Evolutionary conservation across 768 basidiomycete genomes (phyloP).

Genomic region (Trametes cinnabarina): DNA sequence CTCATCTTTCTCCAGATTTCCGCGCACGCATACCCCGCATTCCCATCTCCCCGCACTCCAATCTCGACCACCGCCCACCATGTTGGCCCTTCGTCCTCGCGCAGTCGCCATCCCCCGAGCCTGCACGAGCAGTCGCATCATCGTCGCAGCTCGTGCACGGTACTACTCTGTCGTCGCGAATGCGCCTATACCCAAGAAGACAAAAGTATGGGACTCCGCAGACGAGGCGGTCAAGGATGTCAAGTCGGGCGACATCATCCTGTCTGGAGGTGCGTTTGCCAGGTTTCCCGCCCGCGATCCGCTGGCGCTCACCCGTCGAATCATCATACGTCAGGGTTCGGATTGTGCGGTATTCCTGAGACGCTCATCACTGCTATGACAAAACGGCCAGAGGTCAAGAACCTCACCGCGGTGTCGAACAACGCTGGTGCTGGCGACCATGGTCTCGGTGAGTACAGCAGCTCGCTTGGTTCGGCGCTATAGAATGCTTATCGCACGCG

Average conservation of each 20-base stretch:
- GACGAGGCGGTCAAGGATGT: slow-evolving; percentile 82
- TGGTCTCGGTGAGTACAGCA: slow-evolving; percentile 56
- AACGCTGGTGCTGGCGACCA: slow-evolving; percentile 71
- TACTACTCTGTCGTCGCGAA: slow-evolving; percentile 27
- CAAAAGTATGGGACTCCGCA: slow-evolving; percentile 71
- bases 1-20: neutral
- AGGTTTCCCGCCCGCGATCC: neutral
- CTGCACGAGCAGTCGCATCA: slow-evolving; percentile 19
- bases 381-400: slow-evolving; percentile 64
- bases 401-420: slow-evolving; percentile 81
- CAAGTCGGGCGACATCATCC: slow-evolving; percentile 72
- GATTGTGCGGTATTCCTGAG: slow-evolving; percentile 86
- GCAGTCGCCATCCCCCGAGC: slow-evolving; percentile 17
- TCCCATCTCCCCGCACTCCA: neutral
- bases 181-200: slow-evolving; percentile 33
- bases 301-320: neutral
- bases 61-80: neutral
- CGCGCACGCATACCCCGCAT: slow-evolving; percentile 12
- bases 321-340: slow-evolving; percentile 58
- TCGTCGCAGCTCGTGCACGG: slow-evolving; percentile 20
- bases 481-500: neutral
- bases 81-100: slow-evolving; percentile 21
- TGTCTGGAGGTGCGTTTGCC: slow-evolving; percentile 70
- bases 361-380: slow-evolving; percentile 77
- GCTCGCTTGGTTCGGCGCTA: neutral